Conservation (phyloP, 805 yeast genomes). For the Yamadazyma sp. region DNA sequence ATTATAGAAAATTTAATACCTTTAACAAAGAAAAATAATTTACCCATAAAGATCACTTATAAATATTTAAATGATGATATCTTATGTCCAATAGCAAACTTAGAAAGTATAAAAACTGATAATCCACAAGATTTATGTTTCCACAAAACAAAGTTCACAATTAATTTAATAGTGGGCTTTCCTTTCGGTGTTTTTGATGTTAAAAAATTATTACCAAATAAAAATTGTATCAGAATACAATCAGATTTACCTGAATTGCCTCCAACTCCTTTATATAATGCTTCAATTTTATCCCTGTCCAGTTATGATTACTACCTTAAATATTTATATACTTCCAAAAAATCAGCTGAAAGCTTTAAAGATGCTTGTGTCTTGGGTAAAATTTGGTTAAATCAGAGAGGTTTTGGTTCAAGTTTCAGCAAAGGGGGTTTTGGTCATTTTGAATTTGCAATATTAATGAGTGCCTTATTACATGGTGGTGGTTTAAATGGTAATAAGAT, state of each 20-base stretch:
- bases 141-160: conserved; percentile 63
- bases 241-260: conserved; percentile 44
- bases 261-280: conserved; percentile 86
- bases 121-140: conserved; percentile 51
- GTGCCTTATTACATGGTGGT: conserved; percentile 81
- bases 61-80: conserved; percentile 72
- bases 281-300: conserved; percentile 69
- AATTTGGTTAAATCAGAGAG: conserved; percentile 88
- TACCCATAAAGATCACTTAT: conserved; percentile 62
- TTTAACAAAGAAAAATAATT: conserved; percentile 49
- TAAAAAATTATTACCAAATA: conserved; percentile 73
- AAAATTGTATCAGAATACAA: conserved; percentile 78
- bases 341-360: conserved; percentile 73
- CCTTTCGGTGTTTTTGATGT: conserved; percentile 69
- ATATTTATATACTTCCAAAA: conserved; percentile 71
- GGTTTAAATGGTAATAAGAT: conserved; percentile 73
- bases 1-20: conserved; percentile 63
- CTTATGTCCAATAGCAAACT: conserved; percentile 67
- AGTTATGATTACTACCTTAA: conserved; percentile 68
- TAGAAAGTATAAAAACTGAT: conserved; percentile 53
- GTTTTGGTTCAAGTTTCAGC: conserved; percentile 60
- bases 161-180: conserved; percentile 71
- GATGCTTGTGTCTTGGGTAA: conserved; percentile 87
- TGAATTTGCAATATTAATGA: conserved; percentile 80
- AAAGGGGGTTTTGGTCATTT: conserved; percentile 89